Conservation (phyloP, 805 yeast species). For the Candida loeiensis region DNA sequence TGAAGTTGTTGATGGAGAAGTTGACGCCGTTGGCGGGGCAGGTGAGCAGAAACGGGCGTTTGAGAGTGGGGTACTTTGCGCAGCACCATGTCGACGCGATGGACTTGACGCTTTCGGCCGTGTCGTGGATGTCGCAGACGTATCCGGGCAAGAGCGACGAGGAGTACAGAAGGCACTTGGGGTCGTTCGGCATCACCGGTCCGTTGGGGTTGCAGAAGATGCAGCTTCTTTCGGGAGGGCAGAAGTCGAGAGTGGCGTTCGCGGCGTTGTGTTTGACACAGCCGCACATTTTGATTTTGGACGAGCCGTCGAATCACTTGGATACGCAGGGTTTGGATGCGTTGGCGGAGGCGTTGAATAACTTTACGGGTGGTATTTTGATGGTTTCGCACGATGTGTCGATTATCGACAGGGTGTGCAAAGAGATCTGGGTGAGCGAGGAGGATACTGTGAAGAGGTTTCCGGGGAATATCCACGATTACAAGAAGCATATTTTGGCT, state of each 20-base stretch:
- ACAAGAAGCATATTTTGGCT: constrained; percentile 80
- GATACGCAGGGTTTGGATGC: constrained; percentile 99
- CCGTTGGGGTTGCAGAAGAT: constrained; percentile 88
- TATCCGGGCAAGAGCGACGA: constrained; percentile 95
- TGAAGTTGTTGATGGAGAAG: constrained; percentile 80
- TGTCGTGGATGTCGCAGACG: constrained; percentile 85
- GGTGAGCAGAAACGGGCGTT: constrained; percentile 75
- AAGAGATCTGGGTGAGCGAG: constrained; percentile 95
- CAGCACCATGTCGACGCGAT: constrained; percentile 98
- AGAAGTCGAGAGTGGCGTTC: constrained; percentile 96
- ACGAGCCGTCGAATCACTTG: constrained; percentile 97
- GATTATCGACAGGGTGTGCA: constrained; percentile 83
- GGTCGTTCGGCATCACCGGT: constrained; percentile 96
- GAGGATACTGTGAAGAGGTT: constrained; percentile 74
- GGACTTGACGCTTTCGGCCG: constrained; percentile 84
- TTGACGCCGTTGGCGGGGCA: constrained; percentile 73
- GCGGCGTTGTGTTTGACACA: constrained; percentile 87
- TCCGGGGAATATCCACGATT: constrained; percentile 79
- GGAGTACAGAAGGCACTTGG: constrained; percentile 94
- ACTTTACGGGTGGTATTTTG: constrained; percentile 90
- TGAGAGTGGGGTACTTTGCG: constrained; percentile 94
- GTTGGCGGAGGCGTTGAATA: constrained; percentile 78
- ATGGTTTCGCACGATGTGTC: constrained; percentile 98
- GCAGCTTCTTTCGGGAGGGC: constrained; percentile 93
- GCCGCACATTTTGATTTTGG: constrained; percentile 89